Evolutionary conservation across 306 rosid genomes (phyloP), one percentile per base, ranked within the genome.

Genomic region (Lathyrus aphaca): DNA sequence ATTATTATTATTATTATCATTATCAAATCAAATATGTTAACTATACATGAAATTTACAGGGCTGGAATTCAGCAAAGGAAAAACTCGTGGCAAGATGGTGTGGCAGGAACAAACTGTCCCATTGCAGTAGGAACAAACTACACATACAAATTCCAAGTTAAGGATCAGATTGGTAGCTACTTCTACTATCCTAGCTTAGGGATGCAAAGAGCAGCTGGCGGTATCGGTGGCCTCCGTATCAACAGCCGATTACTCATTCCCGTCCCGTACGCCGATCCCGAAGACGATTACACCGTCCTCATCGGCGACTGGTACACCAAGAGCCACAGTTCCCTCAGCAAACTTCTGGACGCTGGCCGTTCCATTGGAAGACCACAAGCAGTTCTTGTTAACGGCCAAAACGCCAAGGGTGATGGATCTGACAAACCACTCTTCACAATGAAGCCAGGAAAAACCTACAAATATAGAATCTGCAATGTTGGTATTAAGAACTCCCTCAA

Each of bases 71-170:
- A 93, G 29, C 96, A 90, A 3, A 81, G 97, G 77, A 93, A 90
- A 81, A 93, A 93, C 66, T 72, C 87, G 0, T 93, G 98, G 98
- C 89, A 86, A 68, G 96, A 93, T 53, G 98, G 98, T 12, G 35
- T 66, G 0, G 68, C 40, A 0, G 98, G 97, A 55, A 84, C 90
- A 6, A 89, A 82, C 67, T 93, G 98, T 70, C 98, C 98, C 3
- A 90, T 93, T 3, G 73, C 1, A 2, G 82, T 96, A 0, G 90
- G 92, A 5, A 64, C 64, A n/a, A 93, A 93, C 84, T 85, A 4
- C 83, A 93, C 96, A 1, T 90, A 88, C 59, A 66, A 60, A 0
- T 86, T 81, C 80, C 98, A 93, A 66, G 88, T 88, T 2, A 93
- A 93, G 90, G 98, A 93, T 38, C 98, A 93, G 44, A 91, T 91